Evolutionary conservation across 2,329 filamentous ascomycete genomes (phyloP), one percentile per base, ranked within the genome.

Genomic region (Lasiodiplodia citricola): DNA sequence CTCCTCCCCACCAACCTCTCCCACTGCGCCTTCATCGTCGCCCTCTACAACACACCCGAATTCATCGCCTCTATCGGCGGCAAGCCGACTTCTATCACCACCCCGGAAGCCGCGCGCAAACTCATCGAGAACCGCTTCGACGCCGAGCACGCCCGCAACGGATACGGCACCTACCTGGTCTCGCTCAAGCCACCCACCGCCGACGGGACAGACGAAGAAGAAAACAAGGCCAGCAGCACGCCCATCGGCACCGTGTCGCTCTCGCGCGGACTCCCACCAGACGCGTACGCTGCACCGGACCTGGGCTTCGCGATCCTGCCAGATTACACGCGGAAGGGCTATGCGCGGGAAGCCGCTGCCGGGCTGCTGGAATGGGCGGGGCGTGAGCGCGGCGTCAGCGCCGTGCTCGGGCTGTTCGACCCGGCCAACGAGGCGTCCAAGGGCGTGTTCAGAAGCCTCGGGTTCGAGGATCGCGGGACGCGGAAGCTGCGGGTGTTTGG

Each of bases 141-240:
- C 23, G 65, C 63, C 11, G 66, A 72, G 18, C 71, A 76, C 35
- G 73, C 69, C 35, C 70, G 70, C 25, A 75, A 72, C 38, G 77
- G 77, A 25, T 76, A 73, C 63, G 77, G 77, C 1, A 74, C 72
- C 0, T 78, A 73, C 54, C 71, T 78, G 2, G 70, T 79, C 47
- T 73, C 71, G 3, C 71, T 77, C 16, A 72, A 73, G 51, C 68
- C 55, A 3, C 0, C 54, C 4, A 25, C 25, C 25, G 2, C 25
- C 2, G 6, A 66, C 68, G 10, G 23, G 54, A 2, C 18, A 16
- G 11, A n/a, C 55, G 51, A 68, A n/a, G n/a, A 51, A 3, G n/a
- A 44, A 67, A 4, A 67, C 68, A 8, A 5, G 13, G 13, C 23
- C n/a, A 8, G 28, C 23, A 69, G 75, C 2, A 75, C 71, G 18